Conservation (phyloP, 2,329 filamentous ascomycete genomes). For the Sporothrix brasiliensis region DNA sequence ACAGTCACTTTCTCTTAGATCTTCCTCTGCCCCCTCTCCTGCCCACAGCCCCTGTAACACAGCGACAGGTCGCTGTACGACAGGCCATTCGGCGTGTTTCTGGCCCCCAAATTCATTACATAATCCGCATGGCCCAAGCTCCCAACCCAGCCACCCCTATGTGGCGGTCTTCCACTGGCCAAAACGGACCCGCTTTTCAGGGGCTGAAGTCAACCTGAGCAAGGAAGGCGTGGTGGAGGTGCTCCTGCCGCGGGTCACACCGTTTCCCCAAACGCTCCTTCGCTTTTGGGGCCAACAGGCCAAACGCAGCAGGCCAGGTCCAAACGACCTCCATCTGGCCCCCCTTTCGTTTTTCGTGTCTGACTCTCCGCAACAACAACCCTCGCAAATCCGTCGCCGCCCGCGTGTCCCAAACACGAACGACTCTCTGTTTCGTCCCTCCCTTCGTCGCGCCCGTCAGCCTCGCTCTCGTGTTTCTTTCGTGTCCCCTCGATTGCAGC, state of each 20-base stretch:
- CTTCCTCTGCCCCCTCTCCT: background rate
- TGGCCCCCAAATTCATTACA: background rate
- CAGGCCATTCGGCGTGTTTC: background rate
- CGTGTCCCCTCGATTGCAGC: background rate
- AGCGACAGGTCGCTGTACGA: slow-evolving; percentile 9
- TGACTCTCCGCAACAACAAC: background rate
- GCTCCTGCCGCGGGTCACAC: slow-evolving; percentile 20
- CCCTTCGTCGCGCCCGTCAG: background rate
- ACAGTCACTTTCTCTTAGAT: background rate
- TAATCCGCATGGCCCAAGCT: slow-evolving; percentile 24
- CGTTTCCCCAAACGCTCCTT: slow-evolving; percentile 19
- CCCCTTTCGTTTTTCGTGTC: slow-evolving; percentile 4
- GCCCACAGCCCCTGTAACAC: slow-evolving; percentile 6
- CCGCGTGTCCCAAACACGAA: slow-evolving; percentile 18
- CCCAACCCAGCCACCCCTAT: slow-evolving; percentile 19
- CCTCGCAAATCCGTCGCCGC: background rate
- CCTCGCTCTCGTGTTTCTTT: background rate
- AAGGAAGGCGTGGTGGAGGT: slow-evolving; percentile 10
- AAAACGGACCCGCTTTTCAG: slow-evolving; percentile 32
- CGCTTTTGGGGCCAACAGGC: slow-evolving; percentile 6
- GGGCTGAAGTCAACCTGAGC: slow-evolving; percentile 19
- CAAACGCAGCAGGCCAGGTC: slow-evolving; percentile 4
- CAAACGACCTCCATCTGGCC: background rate
- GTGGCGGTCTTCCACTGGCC: slow-evolving; percentile 1
- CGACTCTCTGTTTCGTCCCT: slow-evolving; percentile 9